A percentile compares a stretch with the other conserved stretches of the same genome.
Conservation (phyloP, 306 rosid genomes). For the Castanea sativa region DNA sequence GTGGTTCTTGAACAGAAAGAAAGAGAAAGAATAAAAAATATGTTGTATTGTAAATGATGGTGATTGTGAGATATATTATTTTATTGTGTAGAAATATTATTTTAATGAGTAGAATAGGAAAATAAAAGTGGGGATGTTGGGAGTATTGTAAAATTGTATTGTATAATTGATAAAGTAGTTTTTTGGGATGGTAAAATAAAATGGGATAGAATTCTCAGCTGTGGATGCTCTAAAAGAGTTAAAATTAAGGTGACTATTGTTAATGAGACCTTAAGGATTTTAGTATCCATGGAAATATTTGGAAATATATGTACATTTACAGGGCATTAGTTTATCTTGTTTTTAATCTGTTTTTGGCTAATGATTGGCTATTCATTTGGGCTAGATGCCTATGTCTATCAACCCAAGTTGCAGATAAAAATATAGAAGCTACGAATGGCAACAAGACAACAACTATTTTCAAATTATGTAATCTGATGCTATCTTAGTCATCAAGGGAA, state of each 20-base stretch:
- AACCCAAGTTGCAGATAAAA: not conserved
- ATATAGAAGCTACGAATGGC: conserved; percentile 18
- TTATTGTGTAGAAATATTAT: too few relatives aligned
- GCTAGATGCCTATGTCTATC: not conserved
- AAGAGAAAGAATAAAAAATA: too few relatives aligned
- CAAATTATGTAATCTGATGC: not conserved
- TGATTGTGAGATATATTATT: too few relatives aligned
- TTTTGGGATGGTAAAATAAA: too few relatives aligned
- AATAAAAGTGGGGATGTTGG: too few relatives aligned
- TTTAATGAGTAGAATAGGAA: too few relatives aligned
- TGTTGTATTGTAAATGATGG: too few relatives aligned
- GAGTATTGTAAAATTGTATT: too few relatives aligned
- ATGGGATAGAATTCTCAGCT: too few relatives aligned
- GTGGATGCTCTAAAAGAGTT: too few relatives aligned
- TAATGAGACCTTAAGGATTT: not conserved
- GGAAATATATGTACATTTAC: not conserved
- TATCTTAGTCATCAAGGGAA: conserved; percentile 9
- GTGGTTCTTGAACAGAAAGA: too few relatives aligned
- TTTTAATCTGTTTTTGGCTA: not conserved
- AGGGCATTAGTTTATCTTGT: not conserved
- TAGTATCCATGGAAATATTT: not conserved
- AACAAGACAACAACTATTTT: conserved; percentile 9
- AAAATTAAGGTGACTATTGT: not conserved
- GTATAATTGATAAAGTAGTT: too few relatives aligned
- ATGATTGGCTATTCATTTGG: not conserved